These are phyloP conservation scores for Lonicera japonica DNA, from an alignment of 129 eudicot species.

Conservation along the genomic window DNA sequence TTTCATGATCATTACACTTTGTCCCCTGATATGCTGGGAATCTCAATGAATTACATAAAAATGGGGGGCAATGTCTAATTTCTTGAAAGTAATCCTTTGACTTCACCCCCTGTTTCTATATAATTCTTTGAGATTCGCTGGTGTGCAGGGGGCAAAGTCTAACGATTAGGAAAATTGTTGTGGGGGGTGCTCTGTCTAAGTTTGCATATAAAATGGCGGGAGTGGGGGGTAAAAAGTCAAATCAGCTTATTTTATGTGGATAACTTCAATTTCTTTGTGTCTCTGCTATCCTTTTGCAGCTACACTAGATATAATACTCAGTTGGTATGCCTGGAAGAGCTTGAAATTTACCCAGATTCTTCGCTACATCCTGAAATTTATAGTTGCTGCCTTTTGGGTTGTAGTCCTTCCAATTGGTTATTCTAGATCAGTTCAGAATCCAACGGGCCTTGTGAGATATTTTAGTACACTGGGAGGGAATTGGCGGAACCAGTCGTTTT, in stretches of 20 bases:
- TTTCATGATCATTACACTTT: no score
- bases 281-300: conserved; percentile 41
- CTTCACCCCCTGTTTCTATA: no score
- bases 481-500: conserved; percentile 47
- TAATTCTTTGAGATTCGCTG: no score
- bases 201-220: no score
- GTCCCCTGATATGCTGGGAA: no score
- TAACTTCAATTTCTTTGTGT: not conserved
- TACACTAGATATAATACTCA: conserved; percentile 68
- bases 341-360: conserved; percentile 70
- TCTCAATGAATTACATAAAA: no score
- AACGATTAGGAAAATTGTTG: no score
- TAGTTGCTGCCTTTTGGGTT: conserved; percentile 84
- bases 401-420: conserved; percentile 79
- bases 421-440: conserved; percentile 63
- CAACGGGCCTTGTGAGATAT: conserved; percentile 70
- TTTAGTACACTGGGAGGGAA: conserved; percentile 61
- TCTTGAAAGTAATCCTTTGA: no score
- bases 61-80: no score
- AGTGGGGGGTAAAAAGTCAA: no score
- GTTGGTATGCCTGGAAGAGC: conserved; percentile 90
- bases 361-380: conserved; percentile 73
- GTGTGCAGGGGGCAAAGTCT: no score
- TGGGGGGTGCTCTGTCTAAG: no score
- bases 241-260: not conserved